Conservation (phyloP, 2,329 filamentous ascomycete genomes). For the Calonectria leucothoes region DNA sequence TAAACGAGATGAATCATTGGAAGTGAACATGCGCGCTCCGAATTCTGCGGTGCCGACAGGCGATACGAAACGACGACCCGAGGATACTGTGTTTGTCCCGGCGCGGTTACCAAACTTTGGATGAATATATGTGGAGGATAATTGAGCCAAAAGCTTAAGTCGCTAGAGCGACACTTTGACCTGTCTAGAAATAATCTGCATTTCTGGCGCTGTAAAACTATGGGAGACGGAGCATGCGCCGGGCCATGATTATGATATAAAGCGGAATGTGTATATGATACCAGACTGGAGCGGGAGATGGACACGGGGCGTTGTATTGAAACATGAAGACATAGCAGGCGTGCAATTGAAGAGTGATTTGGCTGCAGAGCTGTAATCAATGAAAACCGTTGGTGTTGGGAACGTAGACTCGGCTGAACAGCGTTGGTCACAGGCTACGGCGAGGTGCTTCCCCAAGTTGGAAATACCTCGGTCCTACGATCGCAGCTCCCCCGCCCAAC, state of each 20-base stretch:
- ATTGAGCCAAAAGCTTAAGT: background rate
- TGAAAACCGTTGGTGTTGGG: too few relatives aligned
- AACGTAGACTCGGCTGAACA: background rate
- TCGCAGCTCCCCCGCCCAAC: constrained; percentile 43
- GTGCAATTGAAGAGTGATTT: background rate
- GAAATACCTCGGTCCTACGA: constrained; percentile 47
- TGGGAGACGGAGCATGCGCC: constrained; percentile 21
- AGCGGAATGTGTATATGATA: constrained; percentile 40
- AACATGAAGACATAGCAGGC: background rate
- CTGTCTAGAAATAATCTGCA: constrained; percentile 11
- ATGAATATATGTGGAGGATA: constrained; percentile 40
- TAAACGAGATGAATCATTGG: background rate
- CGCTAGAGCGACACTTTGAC: background rate
- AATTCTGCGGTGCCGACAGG: background rate
- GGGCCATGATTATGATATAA: constrained; percentile 22
- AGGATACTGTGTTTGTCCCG: constrained; percentile 61
- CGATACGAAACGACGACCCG: constrained; percentile 20
- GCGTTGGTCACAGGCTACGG: constrained; percentile 15
- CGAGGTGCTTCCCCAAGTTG: constrained; percentile 45
- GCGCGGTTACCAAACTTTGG: constrained; percentile 69
- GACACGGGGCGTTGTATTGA: constrained; percentile 14
- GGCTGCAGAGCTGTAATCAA: background rate
- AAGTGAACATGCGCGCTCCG: constrained; percentile 44
- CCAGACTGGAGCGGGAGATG: constrained; percentile 33
- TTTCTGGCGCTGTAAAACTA: constrained; percentile 32